Percentiles rank a stretch among this genome's conserved stretches.
These are phyloP conservation scores for Magnolia sinica DNA, from an alignment of 164 flowering plant species.

Conservation along the genomic window DNA sequence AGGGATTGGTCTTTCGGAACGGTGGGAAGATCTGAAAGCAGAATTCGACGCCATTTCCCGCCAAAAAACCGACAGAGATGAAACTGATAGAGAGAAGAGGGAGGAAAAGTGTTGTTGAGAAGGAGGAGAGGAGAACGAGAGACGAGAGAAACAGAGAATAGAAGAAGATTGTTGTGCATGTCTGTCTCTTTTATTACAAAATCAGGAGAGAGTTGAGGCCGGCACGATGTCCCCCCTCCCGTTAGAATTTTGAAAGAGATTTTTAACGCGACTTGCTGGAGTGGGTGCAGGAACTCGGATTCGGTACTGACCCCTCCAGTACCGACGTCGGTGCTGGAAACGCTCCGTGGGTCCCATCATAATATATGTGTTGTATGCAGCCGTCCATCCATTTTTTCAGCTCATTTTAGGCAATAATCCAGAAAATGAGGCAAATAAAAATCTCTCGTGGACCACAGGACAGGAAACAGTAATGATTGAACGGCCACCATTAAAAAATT, in stretches of 20 bases:
- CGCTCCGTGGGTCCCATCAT: too few relatives aligned
- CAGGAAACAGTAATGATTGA: too few relatives aligned
- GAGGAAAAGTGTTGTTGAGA: neutral
- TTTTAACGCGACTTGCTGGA: too few relatives aligned
- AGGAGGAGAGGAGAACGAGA: neutral
- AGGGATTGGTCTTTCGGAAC: constrained; percentile 13
- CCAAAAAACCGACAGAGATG: neutral
- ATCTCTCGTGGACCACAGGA: too few relatives aligned
- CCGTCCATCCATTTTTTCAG: too few relatives aligned
- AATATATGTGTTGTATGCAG: too few relatives aligned
- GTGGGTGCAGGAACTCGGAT: too few relatives aligned
- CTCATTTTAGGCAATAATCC: too few relatives aligned
- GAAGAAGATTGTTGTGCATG: neutral
- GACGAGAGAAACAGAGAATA: neutral
- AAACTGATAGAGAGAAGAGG: neutral
- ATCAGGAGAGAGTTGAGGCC: constrained; percentile 8
- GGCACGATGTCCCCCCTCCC: constrained; percentile 14
- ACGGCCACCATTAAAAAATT: too few relatives aligned
- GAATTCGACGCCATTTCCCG: constrained; percentile 18
- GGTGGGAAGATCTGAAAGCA: constrained; percentile 10
- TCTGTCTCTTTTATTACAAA: neutral
- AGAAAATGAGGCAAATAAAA: too few relatives aligned
- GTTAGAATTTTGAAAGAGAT: neutral
- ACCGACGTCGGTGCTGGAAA: too few relatives aligned
- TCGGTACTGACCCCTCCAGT: too few relatives aligned